Evolutionary conservation across 1,284 basidiomycete genomes (phyloP).

Genomic region (Wolfiporia cocos): DNA sequence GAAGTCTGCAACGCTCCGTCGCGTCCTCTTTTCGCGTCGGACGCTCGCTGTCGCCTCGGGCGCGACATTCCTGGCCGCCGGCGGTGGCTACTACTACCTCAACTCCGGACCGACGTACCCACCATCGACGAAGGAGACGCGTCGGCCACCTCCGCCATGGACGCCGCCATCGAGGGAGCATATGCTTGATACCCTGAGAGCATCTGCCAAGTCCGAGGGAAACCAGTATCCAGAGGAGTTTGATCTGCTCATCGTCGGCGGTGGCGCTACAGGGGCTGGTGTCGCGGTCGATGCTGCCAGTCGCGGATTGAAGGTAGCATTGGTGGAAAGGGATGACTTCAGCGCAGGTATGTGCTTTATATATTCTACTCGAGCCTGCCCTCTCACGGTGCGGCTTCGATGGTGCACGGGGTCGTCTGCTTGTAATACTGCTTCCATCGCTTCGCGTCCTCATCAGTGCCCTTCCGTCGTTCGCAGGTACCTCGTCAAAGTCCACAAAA

Average conservation of each 20-base stretch:
- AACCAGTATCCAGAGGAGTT: conserved; percentile 43
- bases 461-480: conserved; percentile 49
- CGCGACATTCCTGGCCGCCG: conserved; percentile 43
- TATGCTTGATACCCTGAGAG: conserved; percentile 56
- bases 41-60: conserved; percentile 46
- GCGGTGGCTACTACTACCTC: conserved; percentile 63
- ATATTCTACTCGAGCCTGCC: background rate
- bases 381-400: background rate
- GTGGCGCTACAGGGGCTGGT: conserved; percentile 93
- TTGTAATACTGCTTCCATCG: background rate
- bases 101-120: conserved; percentile 67
- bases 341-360: conserved; percentile 56
- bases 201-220: conserved; percentile 26
- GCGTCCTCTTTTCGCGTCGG: conserved; percentile 47
- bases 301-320: conserved; percentile 86
- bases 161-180: conserved; percentile 61
- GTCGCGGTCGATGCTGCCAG: conserved; percentile 93
- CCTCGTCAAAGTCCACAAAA: conserved; percentile 96
- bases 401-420: background rate
- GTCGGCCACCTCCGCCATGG: conserved; percentile 70
- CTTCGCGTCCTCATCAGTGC: background rate
- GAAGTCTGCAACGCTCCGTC: conserved; percentile 10
- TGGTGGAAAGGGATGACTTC: conserved; percentile 94
- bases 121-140: conserved; percentile 50
- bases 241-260: conserved; percentile 85